Evolutionary conservation across 139 green algal genomes (phyloP), one percentile per base, ranked within the genome.

Genomic region (Coelastrella sp.): DNA sequence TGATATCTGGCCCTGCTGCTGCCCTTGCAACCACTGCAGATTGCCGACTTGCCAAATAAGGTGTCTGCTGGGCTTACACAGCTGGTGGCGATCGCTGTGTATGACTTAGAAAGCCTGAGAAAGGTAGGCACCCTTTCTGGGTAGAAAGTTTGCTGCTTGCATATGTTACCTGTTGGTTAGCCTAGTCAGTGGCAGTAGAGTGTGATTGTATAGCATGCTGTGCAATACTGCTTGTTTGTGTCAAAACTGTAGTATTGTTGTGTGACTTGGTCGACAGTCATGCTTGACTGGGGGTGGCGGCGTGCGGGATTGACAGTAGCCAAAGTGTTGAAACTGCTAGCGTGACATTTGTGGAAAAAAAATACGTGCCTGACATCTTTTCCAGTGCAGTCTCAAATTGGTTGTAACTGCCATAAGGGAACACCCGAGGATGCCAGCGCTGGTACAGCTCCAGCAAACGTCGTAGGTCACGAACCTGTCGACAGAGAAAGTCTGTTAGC

Each of bases 401-500:
- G 83, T 95, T 91, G 80, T 94, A 95, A 73, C 68, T 73, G 60
- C 92, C 86, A 77, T 93, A 66, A 6, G 92, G 92, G 83, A 95
- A 96, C 64, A 96, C 83, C 11, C 92, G 88, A 17, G 73, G 78
- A 81, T 95, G 92, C 92, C 92, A 96, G 16, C 92, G 92, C 66
- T 87, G 57, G 83, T 94, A 96, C 77, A 95, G 89, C 86, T 95
- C 94, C 16, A 96, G 86, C 73, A 96, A 81, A 0, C 90, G 88
- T 20, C 92, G 88, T 65, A 96, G 86, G 91, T 96, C 94, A 7
- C 80, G 74, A 13, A 94, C 92, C 93, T 95, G 89, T 0, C 16
- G 3, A 32, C 73, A 23, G 32, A 47, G 32, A 47, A 47, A 47
- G 32, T 47, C 32, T 47, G 32, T 47, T 47, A 47, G 32, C 32